Base-by-base conservation (phyloP, 306 rosid genomes). In the Sicyos edulis region DNA sequence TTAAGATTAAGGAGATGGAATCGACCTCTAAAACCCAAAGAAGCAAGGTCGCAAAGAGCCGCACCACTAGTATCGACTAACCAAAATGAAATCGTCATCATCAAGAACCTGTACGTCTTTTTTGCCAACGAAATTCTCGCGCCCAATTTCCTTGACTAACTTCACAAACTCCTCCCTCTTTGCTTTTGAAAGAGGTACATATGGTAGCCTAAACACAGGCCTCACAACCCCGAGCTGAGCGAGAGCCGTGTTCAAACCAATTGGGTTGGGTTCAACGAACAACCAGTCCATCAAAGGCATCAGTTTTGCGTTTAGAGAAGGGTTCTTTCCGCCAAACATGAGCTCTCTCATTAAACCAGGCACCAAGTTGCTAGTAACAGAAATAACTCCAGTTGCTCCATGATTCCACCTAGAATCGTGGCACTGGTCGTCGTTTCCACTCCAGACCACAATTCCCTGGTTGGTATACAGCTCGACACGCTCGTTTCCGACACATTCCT, bases 181-280 rank as follows among this genome's bases (percentile, higher is more conserved):
- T 68, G 80, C 89, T 78, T 75, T 51, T 49, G 93, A 86, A 75
- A 90, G 93, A 64, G 98, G 98, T 45, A 92, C 92, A 82, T 90
- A 92, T 4, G 98, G 98, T 54, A 92, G 84, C 88, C 98, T 75
- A 81, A 92, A 92, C 70, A 92, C 93, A 9, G 96, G 99, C 82
- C 97, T 88, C 52, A 85, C 89, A 20, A 87, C 92, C 70, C 99
- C 96, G 37, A 91, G 99, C 80, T 93, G 97, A 72, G 99, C 97
- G 40, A 93, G 99, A 13, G 99, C 99, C 0, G 96, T 91, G 86
- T 88, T 93, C 79, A 93, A 66, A 74, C 86, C 89, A 32, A 93
- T 88, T 74, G 97, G 99, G 73, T 88, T 93, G 61, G 99, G 99
- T 86, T 88, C 95, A 1, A 72, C 76, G 71, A 93, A 93, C 70